phyloP scores from a whole-genome alignment of 1,284 basidiomycete genomes.

The Fereydounia khargensis region DNA sequence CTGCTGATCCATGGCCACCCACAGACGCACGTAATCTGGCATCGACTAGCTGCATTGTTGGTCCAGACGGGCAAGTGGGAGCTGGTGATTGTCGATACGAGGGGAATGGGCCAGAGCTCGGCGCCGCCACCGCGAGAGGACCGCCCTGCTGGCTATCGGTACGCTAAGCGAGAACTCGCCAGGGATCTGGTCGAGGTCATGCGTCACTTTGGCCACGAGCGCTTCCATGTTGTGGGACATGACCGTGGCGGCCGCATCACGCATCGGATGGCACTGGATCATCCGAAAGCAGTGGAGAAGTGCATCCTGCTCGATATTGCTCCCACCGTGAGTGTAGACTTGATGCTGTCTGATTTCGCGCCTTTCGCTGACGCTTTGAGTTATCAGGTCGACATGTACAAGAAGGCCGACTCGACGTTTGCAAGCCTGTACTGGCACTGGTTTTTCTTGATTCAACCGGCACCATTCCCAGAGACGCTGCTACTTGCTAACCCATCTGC shows the following conservation, averaged over 20 bases:
- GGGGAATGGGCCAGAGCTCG: slow-evolving; percentile 46
- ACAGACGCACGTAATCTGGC: slow-evolving; percentile 57
- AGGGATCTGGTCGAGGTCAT: slow-evolving; percentile 57
- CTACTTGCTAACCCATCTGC: slow-evolving; percentile 55
- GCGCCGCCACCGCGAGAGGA: slow-evolving; percentile 35
- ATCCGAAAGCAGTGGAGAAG: slow-evolving; percentile 49
- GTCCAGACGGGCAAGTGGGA: slow-evolving; percentile 46
- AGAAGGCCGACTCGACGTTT: slow-evolving; percentile 51
- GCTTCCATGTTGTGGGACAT: slow-evolving; percentile 56
- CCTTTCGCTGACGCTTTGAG: background rate
- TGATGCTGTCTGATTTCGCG: background rate
- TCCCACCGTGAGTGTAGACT: slow-evolving; percentile 20
- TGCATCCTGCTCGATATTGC: slow-evolving; percentile 56
- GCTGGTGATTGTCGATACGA: slow-evolving; percentile 55
- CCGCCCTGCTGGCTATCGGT: slow-evolving; percentile 16
- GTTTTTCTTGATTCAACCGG: slow-evolving; percentile 59
- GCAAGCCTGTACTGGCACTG: slow-evolving; percentile 54
- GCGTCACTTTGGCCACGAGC: slow-evolving; percentile 46
- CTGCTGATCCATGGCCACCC: slow-evolving; percentile 59
- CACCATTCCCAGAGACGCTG: slow-evolving; percentile 56
- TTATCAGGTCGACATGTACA: slow-evolving; percentile 55
- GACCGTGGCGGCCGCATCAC: slow-evolving; percentile 60
- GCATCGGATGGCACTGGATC: slow-evolving; percentile 58
- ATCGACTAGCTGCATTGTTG: slow-evolving; percentile 49
- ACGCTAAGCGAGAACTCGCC: slow-evolving; percentile 59